A percentile compares a stretch with the other conserved stretches of the same genome.
Conservation (phyloP, 2,329 filamentous ascomycete species). For the Nannizziopsis arthrosporioides region DNA sequence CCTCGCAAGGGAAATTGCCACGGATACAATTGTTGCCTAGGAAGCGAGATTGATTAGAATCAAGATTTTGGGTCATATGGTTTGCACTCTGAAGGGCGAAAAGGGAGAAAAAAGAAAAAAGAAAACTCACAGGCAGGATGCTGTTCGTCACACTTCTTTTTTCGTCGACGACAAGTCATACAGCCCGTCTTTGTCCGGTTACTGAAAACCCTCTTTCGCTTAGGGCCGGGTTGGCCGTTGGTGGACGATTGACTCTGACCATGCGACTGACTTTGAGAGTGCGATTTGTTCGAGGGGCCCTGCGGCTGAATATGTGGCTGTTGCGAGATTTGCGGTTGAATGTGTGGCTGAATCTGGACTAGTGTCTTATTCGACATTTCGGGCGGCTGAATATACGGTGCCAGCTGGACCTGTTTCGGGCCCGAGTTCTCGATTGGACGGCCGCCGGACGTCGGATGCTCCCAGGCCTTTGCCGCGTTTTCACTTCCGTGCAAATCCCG, state of each 20-base stretch:
- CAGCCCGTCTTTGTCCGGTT: conserved; percentile 94
- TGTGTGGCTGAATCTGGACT: conserved; percentile 5
- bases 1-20: conserved; percentile 81
- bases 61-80: conserved; percentile 7
- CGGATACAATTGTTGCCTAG: conserved; percentile 78
- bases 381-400: not conserved
- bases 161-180: conserved; percentile 77
- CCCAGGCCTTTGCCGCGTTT: conserved; percentile 22
- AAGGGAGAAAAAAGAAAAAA: not conserved
- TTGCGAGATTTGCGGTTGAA: conserved; percentile 5
- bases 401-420: conserved; percentile 21
- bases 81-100: no score
- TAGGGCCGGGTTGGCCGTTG: conserved; percentile 23
- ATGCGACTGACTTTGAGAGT: conserved; percentile 7
- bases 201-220: conserved; percentile 56
- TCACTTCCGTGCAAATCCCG: conserved; percentile 38
- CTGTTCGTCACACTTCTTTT: conserved; percentile 96
- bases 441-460: conserved; percentile 22
- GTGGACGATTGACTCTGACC: conserved; percentile 1
- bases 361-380: conserved; percentile 6
- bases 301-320: conserved; percentile 5
- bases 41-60: conserved; percentile 9
- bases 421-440: conserved; percentile 28
- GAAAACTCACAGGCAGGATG: conserved; percentile 72
- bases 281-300: conserved; percentile 1